A percentile compares a stretch with the other conserved stretches of the same genome.
Evolutionary conservation across 1,139 yeast species (phyloP).

Genomic region (Kurtzmaniella natalensis): DNA sequence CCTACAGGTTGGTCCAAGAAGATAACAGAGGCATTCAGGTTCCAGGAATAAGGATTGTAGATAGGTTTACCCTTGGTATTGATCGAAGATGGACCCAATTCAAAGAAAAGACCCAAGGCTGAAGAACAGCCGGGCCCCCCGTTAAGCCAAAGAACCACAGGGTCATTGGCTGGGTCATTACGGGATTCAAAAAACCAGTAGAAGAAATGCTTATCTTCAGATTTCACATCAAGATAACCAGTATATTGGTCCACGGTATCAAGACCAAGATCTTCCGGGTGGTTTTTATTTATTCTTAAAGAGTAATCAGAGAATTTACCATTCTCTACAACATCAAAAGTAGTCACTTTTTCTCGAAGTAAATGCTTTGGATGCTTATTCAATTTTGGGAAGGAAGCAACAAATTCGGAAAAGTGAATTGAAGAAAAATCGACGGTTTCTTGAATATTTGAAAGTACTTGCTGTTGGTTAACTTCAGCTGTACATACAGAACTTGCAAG

Average conservation of each 20-base stretch:
- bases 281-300: constrained; percentile 36
- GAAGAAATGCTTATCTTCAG: constrained; percentile 68
- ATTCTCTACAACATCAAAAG: constrained; percentile 20
- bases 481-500: no score
- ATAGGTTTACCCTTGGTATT: constrained; percentile 64
- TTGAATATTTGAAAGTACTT: no score
- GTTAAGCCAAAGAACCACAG: constrained; percentile 81
- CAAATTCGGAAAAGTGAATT: constrained; percentile 3
- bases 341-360: not conserved
- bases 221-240: constrained; percentile 57
- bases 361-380: not conserved
- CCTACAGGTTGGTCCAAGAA: constrained; percentile 95
- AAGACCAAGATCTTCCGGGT: constrained; percentile 43
- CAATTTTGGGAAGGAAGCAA: not conserved
- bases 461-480: no score
- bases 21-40: constrained; percentile 82
- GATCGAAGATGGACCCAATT: constrained; percentile 82
- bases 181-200: constrained; percentile 91
- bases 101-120: constrained; percentile 85
- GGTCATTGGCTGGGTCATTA: constrained; percentile 83
- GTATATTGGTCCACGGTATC: constrained; percentile 61
- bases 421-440: no score
- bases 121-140: constrained; percentile 95
- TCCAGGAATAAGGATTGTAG: constrained; percentile 81
- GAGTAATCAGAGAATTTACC: constrained; percentile 30